Evolutionary conservation across 345 rosid species (phyloP), one percentile per base, ranked within the genome.

Genomic region (Pseudoturritis turrita): DNA sequence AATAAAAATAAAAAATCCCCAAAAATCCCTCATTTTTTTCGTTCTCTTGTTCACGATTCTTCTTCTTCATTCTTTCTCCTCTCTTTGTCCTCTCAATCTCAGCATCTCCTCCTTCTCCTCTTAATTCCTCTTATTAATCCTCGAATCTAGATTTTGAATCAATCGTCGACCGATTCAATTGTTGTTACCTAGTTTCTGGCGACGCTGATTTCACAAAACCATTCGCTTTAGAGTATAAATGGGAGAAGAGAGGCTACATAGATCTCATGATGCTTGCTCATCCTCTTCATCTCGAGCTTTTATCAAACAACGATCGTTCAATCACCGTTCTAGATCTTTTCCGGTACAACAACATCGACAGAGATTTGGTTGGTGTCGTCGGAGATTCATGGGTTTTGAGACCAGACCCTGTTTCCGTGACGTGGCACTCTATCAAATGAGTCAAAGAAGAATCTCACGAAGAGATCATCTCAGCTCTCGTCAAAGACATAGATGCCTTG

Each of bases 191-290:
- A 0, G 62, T 80, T 14, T 89, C 97, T 62, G 96, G 96, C 23
- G 83, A 88, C 70, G 96, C 91, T 2, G 80, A 76, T 70, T 72
- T 94, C 76, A 81, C 80, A 35, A 85, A 77, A 49, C 96, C 96
- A 0, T 95, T 87, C 71, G 76, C 86, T 73, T 58, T 95, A 29
- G 91, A 89, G 69, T 95, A 91, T 57, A 83, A 83, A 57, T 95
- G 94, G 92, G 90, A 84, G 61, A 95, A 87, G 83, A 82, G 81
- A 83, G 97, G 97, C 22, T 88, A 88, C 80, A 97, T 96, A 65
- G 86, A 91, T 84, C 87, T 95, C 81, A 81, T 95, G 14, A 82
- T 95, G 83, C 84, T 95, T 14, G 96, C 99, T 5, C 99, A 95
- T 70, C 96, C 97, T 57, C 88, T 95, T 18, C 97, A 95, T 77